phyloP scores from a whole-genome alignment of 805 yeast species.

The Naumovozyma baii region DNA sequence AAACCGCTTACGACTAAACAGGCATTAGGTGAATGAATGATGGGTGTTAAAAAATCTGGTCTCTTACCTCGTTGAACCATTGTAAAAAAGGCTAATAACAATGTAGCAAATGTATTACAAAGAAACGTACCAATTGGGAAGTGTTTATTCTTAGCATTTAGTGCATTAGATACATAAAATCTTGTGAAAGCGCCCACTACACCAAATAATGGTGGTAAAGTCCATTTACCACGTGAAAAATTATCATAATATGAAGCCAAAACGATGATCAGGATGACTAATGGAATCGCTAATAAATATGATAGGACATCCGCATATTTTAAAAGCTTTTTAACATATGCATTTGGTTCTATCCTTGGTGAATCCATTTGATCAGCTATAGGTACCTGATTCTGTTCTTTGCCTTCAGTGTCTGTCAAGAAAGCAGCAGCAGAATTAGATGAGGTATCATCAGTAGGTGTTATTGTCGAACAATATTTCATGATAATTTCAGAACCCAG shows the following conservation, averaged over 20 bases:
- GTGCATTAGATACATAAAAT: conserved; percentile 40
- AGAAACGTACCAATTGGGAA: conserved; percentile 50
- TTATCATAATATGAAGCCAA: conserved; percentile 26
- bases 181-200: conserved; percentile 62
- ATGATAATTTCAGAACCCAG: conserved; percentile 20
- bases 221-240: conserved; percentile 57
- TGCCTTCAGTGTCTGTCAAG: too few relatives aligned
- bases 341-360: not conserved
- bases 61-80: conserved; percentile 35
- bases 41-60: conserved; percentile 12
- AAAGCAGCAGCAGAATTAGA: not conserved
- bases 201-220: conserved; percentile 54
- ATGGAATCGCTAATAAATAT: conserved; percentile 12
- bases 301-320: conserved; percentile 1
- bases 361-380: not conserved
- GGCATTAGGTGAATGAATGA: conserved; percentile 29
- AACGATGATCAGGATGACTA: conserved; percentile 19
- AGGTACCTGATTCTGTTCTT: not conserved
- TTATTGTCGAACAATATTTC: not conserved
- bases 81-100: conserved; percentile 14
- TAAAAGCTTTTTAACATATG: conserved; percentile 2
- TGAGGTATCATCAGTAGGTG: not conserved
- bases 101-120: conserved; percentile 38
- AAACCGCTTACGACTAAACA: conserved; percentile 49
- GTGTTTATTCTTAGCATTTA: conserved; percentile 35